Percentiles rank a stretch among this genome's conserved stretches.
phyloP scores from a whole-genome alignment of 2,329 filamentous ascomycete genomes.

The Aspergillus japonicus region DNA sequence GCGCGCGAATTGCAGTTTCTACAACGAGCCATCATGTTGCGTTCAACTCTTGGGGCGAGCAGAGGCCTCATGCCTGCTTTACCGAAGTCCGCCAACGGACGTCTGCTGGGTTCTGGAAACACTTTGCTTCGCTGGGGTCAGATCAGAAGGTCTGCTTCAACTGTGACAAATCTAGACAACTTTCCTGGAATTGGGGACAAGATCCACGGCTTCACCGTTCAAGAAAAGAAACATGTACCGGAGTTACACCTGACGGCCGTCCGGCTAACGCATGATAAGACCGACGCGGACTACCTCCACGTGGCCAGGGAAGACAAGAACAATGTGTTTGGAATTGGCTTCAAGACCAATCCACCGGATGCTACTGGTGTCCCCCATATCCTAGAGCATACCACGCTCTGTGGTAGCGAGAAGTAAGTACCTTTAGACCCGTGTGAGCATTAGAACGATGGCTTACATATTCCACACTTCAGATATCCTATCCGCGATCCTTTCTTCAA shows the following conservation, averaged over 20 bases:
- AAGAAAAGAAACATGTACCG: slow-evolving; percentile 85
- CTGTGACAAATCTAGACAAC: slow-evolving; percentile 72
- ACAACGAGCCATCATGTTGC: slow-evolving; percentile 29
- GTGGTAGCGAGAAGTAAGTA: slow-evolving; percentile 82
- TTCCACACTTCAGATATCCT: slow-evolving; percentile 65
- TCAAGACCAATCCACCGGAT: slow-evolving; percentile 98
- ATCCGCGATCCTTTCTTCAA: slow-evolving; percentile 99
- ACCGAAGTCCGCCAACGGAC: slow-evolving; percentile 19
- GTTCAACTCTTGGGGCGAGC: slow-evolving; percentile 30
- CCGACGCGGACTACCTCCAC: slow-evolving; percentile 92
- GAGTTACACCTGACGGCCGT: slow-evolving; percentile 91
- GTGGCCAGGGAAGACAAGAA: slow-evolving; percentile 93
- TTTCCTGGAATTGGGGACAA: slow-evolving; percentile 79
- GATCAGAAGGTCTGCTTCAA: slow-evolving; percentile 43
- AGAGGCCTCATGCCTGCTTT: slow-evolving; percentile 25
- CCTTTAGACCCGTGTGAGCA: neutral
- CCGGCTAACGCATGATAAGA: slow-evolving; percentile 90
- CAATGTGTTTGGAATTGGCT: slow-evolving; percentile 99
- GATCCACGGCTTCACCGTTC: slow-evolving; percentile 88
- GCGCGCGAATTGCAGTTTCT: neutral
- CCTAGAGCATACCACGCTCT: slow-evolving; percentile 93
- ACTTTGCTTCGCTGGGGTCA: slow-evolving; percentile 19
- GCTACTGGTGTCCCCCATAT: slow-evolving; percentile 96
- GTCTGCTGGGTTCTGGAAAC: slow-evolving; percentile 19
- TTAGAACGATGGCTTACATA: slow-evolving; percentile 14